phyloP scores from a whole-genome alignment of 768 basidiomycete species.

The Phanerochaete sordida region DNA sequence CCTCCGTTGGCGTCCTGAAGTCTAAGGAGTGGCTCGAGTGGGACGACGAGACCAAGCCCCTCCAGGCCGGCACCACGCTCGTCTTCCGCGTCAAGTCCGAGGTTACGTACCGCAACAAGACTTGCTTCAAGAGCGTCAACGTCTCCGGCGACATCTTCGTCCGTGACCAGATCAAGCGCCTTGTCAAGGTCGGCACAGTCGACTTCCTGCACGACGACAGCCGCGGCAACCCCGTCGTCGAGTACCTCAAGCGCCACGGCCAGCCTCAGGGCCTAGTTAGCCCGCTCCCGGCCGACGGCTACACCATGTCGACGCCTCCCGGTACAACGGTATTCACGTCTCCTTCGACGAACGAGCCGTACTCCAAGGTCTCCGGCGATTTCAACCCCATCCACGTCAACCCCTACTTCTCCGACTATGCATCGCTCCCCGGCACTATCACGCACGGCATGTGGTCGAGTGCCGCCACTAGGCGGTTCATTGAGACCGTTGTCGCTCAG shows the following conservation, averaged over 20 bases:
- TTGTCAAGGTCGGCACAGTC: conserved; percentile 86
- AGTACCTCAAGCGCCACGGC: conserved; percentile 92
- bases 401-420: conserved; percentile 95
- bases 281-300: conserved; percentile 82
- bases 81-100: conserved; percentile 88
- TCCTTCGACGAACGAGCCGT: conserved; percentile 91
- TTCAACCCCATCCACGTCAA: conserved; percentile 99
- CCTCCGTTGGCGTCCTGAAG: conserved; percentile 83
- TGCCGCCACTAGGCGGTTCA: conserved; percentile 87
- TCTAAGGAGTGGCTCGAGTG: conserved; percentile 99
- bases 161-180: conserved; percentile 81
- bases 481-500: conserved; percentile 92
- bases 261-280: conserved; percentile 69
- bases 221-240: conserved; percentile 89
- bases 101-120: conserved; percentile 89
- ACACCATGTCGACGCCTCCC: conserved; percentile 67
- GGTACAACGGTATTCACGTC: conserved; percentile 68
- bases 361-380: conserved; percentile 94
- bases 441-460: conserved; percentile 98
- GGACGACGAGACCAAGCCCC: conserved; percentile 78
- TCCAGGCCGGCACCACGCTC: conserved; percentile 76
- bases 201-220: conserved; percentile 85
- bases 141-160: conserved; percentile 86
- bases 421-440: conserved; percentile 91
- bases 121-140: conserved; percentile 73